phyloP scores from a whole-genome alignment of 1,139 yeast genomes.

The Taiozyma onychis region DNA sequence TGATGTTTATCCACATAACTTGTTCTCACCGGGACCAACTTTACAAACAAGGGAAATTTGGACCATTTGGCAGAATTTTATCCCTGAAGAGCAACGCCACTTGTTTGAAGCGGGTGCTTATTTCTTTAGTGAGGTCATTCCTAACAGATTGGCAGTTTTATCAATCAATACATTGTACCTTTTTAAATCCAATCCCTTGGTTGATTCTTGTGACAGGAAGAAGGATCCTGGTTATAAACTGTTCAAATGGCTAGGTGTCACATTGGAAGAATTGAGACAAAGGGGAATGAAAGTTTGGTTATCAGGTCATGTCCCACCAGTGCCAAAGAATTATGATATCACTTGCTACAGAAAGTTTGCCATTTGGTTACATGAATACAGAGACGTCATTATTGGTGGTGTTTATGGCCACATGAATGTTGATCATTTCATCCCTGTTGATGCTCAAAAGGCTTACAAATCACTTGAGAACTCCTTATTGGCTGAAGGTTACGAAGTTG shows the following conservation, averaged over 20 bases:
- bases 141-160: slow-evolving; percentile 67
- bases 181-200: slow-evolving; percentile 73
- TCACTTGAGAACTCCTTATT: slow-evolving; percentile 26
- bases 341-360: slow-evolving; percentile 70
- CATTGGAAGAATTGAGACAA: slow-evolving; percentile 65
- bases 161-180: slow-evolving; percentile 75
- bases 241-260: slow-evolving; percentile 73
- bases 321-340: slow-evolving; percentile 66
- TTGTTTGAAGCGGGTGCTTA: slow-evolving; percentile 72
- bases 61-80: slow-evolving; percentile 63
- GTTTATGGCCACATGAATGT: slow-evolving; percentile 85
- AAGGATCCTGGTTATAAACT: slow-evolving; percentile 77
- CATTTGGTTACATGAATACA: slow-evolving; percentile 73
- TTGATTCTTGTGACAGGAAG: slow-evolving; percentile 67
- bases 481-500: slow-evolving; percentile 12
- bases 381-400: slow-evolving; percentile 80
- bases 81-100: slow-evolving; percentile 77
- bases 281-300: slow-evolving; percentile 82
- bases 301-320: slow-evolving; percentile 85
- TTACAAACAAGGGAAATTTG: slow-evolving; percentile 73
- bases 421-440: slow-evolving; percentile 78
- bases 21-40: slow-evolving; percentile 82
- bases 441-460: slow-evolving; percentile 61
- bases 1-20: slow-evolving; percentile 84
- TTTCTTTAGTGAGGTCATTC: slow-evolving; percentile 69